These are phyloP conservation scores for Leccinum longicurvipes DNA, from an alignment of 768 basidiomycete species.

Conservation along the genomic window DNA sequence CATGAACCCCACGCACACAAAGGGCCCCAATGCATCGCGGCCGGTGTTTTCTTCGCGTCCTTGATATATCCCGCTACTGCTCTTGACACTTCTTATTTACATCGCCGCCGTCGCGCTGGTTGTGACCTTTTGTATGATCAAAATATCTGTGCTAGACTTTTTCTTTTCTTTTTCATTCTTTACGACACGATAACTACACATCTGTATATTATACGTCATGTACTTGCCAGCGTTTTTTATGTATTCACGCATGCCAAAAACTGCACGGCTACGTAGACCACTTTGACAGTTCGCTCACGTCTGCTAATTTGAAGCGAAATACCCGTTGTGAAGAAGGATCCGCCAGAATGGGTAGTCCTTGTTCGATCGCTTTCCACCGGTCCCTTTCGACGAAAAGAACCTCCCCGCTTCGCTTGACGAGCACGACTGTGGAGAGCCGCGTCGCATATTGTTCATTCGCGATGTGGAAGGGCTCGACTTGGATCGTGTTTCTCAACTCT, in stretches of 20 bases:
- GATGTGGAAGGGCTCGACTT: constrained; percentile 49
- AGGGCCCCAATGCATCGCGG: background rate
- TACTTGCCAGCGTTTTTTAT: constrained; percentile 19
- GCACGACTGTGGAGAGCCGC: constrained; percentile 67
- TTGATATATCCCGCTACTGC: constrained; percentile 10
- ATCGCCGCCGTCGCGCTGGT: constrained; percentile 25
- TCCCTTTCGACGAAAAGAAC: constrained; percentile 73
- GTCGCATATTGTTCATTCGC: constrained; percentile 52
- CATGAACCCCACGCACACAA: constrained; percentile 31
- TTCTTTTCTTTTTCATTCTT: background rate
- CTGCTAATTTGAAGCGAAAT: constrained; percentile 45
- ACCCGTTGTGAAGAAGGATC: constrained; percentile 45
- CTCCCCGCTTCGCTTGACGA: constrained; percentile 57
- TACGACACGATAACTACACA: constrained; percentile 16
- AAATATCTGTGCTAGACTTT: constrained; percentile 28
- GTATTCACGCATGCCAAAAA: constrained; percentile 7
- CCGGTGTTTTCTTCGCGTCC: background rate
- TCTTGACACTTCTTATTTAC: constrained; percentile 24
- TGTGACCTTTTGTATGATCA: constrained; percentile 27
- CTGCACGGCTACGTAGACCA: constrained; percentile 18
- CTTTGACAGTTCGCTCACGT: constrained; percentile 13
- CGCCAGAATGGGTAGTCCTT: constrained; percentile 38
- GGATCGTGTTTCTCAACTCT: constrained; percentile 61
- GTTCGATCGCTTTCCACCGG: constrained; percentile 47
- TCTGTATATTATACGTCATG: constrained; percentile 34